A percentile compares a stretch with the other conserved stretches of the same genome.
These are phyloP conservation scores for Sarcodon sp. DNA, from an alignment of 768 basidiomycete genomes.

Conservation along the genomic window DNA sequence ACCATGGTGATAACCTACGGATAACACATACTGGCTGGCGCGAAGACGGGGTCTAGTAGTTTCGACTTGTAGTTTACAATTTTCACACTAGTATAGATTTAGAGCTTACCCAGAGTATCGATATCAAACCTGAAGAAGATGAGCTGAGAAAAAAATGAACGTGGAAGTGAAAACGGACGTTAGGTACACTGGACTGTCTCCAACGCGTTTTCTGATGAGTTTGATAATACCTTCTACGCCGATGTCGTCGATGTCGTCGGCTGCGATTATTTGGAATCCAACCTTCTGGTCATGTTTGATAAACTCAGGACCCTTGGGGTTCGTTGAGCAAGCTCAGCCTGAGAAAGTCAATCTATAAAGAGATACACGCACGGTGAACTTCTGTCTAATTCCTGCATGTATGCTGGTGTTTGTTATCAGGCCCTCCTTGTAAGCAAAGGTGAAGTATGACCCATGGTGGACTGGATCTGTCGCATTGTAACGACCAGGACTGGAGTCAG, in stretches of 20 bases:
- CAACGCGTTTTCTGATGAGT: conserved; percentile 61
- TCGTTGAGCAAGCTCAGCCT: not conserved
- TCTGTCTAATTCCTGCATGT: conserved; percentile 80
- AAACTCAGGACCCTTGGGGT: not conserved
- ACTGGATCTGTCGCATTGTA: conserved; percentile 17
- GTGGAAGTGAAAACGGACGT: conserved; percentile 19
- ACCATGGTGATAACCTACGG: not conserved
- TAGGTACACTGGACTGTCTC: conserved; percentile 65
- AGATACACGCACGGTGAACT: conserved; percentile 34
- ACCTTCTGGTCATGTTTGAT: conserved; percentile 48
- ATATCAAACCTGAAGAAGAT: conserved; percentile 48
- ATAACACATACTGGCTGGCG: conserved; percentile 54
- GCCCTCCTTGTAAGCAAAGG: conserved; percentile 65
- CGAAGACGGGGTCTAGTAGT: conserved; percentile 55
- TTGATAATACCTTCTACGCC: conserved; percentile 59
- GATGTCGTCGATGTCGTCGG: conserved; percentile 75
- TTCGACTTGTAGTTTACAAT: not conserved
- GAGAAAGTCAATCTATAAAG: not conserved
- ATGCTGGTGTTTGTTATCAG: conserved; percentile 62
- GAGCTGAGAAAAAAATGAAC: too few relatives aligned
- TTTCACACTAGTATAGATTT: not conserved
- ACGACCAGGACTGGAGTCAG: conserved; percentile 36
- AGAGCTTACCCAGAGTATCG: conserved; percentile 54
- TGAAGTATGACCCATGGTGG: conserved; percentile 84
- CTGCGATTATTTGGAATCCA: conserved; percentile 70